Percentiles rank a stretch among this genome's conserved stretches.
Evolutionary conservation across 2,329 filamentous ascomycete species (phyloP).

Genomic region (Xylaria sp.): DNA sequence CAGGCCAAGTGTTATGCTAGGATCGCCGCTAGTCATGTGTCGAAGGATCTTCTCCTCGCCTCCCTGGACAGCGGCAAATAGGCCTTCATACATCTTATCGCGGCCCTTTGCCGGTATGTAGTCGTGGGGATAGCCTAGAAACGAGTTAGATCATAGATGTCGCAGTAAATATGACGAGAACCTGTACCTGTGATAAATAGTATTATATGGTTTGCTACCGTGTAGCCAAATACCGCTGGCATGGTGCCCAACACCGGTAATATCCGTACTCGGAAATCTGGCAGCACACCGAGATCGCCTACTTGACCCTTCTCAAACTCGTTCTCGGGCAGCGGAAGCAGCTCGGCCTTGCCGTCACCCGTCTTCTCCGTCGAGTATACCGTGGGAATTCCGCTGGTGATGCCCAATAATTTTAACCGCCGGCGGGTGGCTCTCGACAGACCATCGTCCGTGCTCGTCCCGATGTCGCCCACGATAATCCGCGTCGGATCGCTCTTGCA

Average conservation of each 20-base stretch:
- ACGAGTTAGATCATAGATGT: neutral
- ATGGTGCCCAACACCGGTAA: constrained; percentile 94
- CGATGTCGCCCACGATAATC: constrained; percentile 90
- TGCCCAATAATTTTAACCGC: constrained; percentile 74
- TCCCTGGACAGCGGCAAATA: constrained; percentile 74
- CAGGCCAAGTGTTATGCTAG: constrained; percentile 66
- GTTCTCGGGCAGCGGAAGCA: constrained; percentile 84
- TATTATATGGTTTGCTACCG: constrained; percentile 90
- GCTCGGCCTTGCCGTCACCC: constrained; percentile 85
- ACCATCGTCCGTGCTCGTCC: constrained; percentile 82
- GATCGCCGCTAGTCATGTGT: constrained; percentile 47
- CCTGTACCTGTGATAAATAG: constrained; percentile 66
- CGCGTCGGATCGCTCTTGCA: constrained; percentile 87
- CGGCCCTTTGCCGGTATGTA: constrained; percentile 79
- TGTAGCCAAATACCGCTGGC: constrained; percentile 94
- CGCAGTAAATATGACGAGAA: neutral
- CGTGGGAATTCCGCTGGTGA: constrained; percentile 83
- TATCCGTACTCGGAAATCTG: constrained; percentile 93
- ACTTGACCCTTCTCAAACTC: constrained; percentile 87
- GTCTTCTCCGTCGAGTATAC: constrained; percentile 92
- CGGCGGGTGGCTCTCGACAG: constrained; percentile 84
- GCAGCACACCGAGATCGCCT: constrained; percentile 82
- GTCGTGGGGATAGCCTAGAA: constrained; percentile 76
- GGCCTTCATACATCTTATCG: constrained; percentile 89
- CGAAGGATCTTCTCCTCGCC: constrained; percentile 76